Conservation (phyloP, 768 basidiomycete genomes). For the Psilocybe sp. region DNA sequence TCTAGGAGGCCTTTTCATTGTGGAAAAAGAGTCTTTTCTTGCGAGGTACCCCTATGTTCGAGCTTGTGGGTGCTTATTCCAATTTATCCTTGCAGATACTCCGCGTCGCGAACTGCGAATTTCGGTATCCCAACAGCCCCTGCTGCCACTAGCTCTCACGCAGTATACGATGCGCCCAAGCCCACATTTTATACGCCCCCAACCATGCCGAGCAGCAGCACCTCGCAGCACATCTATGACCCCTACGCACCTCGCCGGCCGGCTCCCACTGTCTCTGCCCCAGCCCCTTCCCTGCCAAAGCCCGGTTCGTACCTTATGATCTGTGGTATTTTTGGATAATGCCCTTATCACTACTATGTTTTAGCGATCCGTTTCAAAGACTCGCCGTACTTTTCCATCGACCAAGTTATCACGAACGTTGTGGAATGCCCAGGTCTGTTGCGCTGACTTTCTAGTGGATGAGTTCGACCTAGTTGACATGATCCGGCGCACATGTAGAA, state of each 20-base stretch:
- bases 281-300: constrained; percentile 26
- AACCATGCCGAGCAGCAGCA: constrained; percentile 31
- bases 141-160: constrained; percentile 18
- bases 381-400: constrained; percentile 74
- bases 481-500: constrained; percentile 39
- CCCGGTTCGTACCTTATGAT: no score
- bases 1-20: neutral
- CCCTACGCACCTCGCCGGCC: constrained; percentile 64
- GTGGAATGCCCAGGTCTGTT: constrained; percentile 76
- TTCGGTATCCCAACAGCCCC: constrained; percentile 9
- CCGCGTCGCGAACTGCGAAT: constrained; percentile 15
- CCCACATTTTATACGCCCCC: constrained; percentile 23
- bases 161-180: constrained; percentile 26
- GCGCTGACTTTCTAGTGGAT: constrained; percentile 1
- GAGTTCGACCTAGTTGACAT: neutral
- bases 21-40: constrained; percentile 2
- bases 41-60: neutral
- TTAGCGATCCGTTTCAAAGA: constrained; percentile 73
- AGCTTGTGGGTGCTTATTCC: neutral
- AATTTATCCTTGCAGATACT: constrained; percentile 15
- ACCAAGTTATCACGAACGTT: constrained; percentile 61
- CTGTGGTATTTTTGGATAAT: no score
- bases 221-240: constrained; percentile 46
- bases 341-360: neutral
- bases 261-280: constrained; percentile 28